Evolutionary conservation across 495 filamentous ascomycete genomes (phyloP), one percentile per base, ranked within the genome.

Genomic region (Viridothelium virens): DNA sequence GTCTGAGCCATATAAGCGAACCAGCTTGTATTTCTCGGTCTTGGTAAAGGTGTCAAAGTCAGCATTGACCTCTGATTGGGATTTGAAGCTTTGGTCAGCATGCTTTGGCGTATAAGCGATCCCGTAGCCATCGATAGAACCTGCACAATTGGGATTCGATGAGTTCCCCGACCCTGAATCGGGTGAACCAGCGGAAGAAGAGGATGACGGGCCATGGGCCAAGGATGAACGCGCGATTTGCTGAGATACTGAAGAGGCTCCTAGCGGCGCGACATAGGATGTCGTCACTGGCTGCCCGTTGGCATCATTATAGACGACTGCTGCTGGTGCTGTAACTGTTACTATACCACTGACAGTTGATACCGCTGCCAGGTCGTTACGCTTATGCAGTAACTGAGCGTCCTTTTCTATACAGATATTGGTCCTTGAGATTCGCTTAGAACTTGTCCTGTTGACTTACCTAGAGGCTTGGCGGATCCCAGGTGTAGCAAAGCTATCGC

Each of bases 1-100:
- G 74, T 91, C 90, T 39, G 84, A 83, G 44, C 91, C 91, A 74
- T 96, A 96, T 70, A 92, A 82, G 63, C 92, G 88, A 63, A 96
- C 74, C 37, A 86, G 73, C 12, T 80, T 74, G 76, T 86, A 90
- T 44, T 44, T 44, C 14, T 44, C 41, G 6, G 41, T 44, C 6
- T 73, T 71, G 3, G 75, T 75, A 12, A 84, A 77, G 53, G 70
- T 71, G 2, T 75, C 75, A 64, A 94, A 81, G 72, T 96, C 91
- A 1, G 73, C 68, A 65, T 82, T 78, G 25, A 96, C 81, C 68
- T 88, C 78, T 11, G 76, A 74, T 63, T 80, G 76, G n/a, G 78
- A 77, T 68, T 91, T 92, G 83, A 91, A 95, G 47, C 78, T 79
- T 33, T 81, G 77, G 68, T 84, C 81, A 36, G 78, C 78, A 61